Percentiles rank a stretch among this genome's conserved stretches.
phyloP scores from a whole-genome alignment of 306 rosid species.

The barrel medic (Medicago truncatula) region MtrunA17r5.0-ANR NC_053043.1:7479001-7479500 shows the following conservation, averaged over 20 bases:
- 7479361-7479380: background rate
- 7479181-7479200: background rate
- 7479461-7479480: constrained; percentile 5
- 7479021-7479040: no score
- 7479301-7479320: constrained; percentile 2
- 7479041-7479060: no score
- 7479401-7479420: background rate
- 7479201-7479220: background rate
- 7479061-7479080: no score
- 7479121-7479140: background rate
- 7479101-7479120: background rate
- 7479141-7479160: background rate
- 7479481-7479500: background rate
- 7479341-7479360: background rate
- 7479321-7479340: background rate
- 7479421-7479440: background rate
- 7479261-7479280: background rate
- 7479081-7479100: no score
- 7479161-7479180: background rate
- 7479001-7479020: no score
- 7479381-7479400: background rate
- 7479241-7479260: background rate
- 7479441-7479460: constrained; percentile 1
- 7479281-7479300: background rate
- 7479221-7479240: constrained; percentile 3